Percentiles rank a stretch among this genome's conserved stretches.
Evolutionary conservation across 2,329 filamentous ascomycete species (phyloP).

Genomic region (Ascochyta koolunga): DNA sequence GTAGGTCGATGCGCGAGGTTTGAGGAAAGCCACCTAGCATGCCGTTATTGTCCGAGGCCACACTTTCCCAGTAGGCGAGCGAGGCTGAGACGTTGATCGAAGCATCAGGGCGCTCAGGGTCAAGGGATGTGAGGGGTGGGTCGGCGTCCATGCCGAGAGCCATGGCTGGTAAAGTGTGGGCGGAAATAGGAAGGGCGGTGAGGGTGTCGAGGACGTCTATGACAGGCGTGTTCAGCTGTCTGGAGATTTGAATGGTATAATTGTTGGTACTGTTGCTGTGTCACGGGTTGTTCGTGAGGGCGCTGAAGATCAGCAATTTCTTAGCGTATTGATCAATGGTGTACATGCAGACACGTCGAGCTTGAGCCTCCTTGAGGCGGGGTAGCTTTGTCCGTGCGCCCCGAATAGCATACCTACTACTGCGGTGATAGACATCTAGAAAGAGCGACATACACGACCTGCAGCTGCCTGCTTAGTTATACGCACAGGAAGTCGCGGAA

Average conservation of each 20-base stretch:
- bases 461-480: neutral
- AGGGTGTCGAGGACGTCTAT: neutral
- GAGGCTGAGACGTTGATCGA: slow-evolving; percentile 53
- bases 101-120: slow-evolving; percentile 46
- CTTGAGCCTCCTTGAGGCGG: slow-evolving; percentile 12
- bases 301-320: neutral
- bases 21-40: slow-evolving; percentile 80
- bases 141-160: slow-evolving; percentile 34
- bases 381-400: slow-evolving; percentile 14
- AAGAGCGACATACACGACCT: neutral
- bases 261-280: neutral
- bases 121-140: slow-evolving; percentile 25
- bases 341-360: slow-evolving; percentile 12
- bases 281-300: neutral
- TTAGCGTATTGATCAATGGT: slow-evolving; percentile 13
- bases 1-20: slow-evolving; percentile 73
- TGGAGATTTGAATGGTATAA: neutral
- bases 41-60: slow-evolving; percentile 66
- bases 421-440: neutral
- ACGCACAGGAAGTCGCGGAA: neutral
- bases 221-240: neutral
- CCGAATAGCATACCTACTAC: neutral
- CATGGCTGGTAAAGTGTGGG: slow-evolving; percentile 18
- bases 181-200: neutral
- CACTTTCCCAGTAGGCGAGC: slow-evolving; percentile 59